Evolutionary conservation across 192 early-diverging fungal genomes (phyloP).

Genomic region (Bifiguratus adelaidae): DNA sequence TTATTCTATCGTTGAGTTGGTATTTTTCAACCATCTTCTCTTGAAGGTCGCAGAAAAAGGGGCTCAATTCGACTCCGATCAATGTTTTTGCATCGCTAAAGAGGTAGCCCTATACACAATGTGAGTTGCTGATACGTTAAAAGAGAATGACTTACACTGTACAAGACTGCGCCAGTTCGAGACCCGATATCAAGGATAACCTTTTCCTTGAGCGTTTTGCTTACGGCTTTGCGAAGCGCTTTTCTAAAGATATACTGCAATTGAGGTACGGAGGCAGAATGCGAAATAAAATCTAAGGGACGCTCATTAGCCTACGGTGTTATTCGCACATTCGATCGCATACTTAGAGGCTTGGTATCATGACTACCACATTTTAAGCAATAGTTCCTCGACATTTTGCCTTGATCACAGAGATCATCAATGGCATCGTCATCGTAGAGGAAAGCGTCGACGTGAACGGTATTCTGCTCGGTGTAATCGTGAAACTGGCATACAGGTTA

Average conservation of each 20-base stretch:
- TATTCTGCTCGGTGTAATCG: conserved; percentile 35
- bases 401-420: conserved; percentile 43
- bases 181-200: conserved; percentile 48
- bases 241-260: conserved; percentile 43
- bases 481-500: conserved; percentile 21
- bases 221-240: conserved; percentile 21
- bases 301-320: not conserved
- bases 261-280: conserved; percentile 42
- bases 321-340: not conserved
- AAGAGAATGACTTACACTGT: conserved; percentile 24
- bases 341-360: conserved; percentile 28
- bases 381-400: conserved; percentile 38
- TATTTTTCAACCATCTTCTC: conserved; percentile 35
- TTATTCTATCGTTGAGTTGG: conserved; percentile 33
- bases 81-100: conserved; percentile 37
- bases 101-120: conserved; percentile 27
- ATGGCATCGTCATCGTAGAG: conserved; percentile 46
- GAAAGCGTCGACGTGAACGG: conserved; percentile 47
- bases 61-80: conserved; percentile 49
- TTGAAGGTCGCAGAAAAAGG: conserved; percentile 42
- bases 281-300: conserved; percentile 41
- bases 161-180: conserved; percentile 42
- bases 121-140: not conserved
- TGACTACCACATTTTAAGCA: conserved; percentile 39
- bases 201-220: no score